A percentile compares a stretch with the other conserved stretches of the same genome.
Conservation (phyloP, 495 filamentous ascomycete species). For the Parathielavia appendiculata region DNA sequence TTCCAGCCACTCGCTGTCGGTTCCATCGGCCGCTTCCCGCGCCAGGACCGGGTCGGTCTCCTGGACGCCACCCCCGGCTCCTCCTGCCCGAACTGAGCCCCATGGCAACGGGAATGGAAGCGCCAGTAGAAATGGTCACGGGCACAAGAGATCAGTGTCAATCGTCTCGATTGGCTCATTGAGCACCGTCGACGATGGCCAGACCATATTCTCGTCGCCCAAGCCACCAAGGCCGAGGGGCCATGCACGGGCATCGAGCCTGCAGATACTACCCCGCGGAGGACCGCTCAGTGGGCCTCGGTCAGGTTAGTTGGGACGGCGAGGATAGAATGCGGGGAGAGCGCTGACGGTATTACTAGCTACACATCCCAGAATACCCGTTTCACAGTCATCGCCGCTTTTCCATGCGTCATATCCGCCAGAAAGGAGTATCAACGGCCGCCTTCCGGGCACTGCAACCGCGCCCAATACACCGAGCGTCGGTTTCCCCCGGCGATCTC, state of each 20-base stretch:
- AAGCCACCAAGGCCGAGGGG: slow-evolving; percentile 53
- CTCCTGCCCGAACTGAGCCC: neutral
- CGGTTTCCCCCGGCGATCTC: slow-evolving; percentile 22
- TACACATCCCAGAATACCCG: slow-evolving; percentile 36
- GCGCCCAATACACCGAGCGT: slow-evolving; percentile 40
- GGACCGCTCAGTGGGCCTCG: slow-evolving; percentile 29
- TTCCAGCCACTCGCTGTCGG: slow-evolving; percentile 54
- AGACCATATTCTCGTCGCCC: slow-evolving; percentile 10
- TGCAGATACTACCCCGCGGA: slow-evolving; percentile 66
- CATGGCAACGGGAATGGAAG: neutral
- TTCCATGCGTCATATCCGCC: slow-evolving; percentile 48
- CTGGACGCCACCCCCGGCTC: slow-evolving; percentile 31
- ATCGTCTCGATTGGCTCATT: slow-evolving; percentile 84
- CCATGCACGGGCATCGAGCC: slow-evolving; percentile 77
- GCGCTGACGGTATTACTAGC: slow-evolving; percentile 26
- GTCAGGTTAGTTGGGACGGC: slow-evolving; percentile 25
- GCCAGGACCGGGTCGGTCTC: slow-evolving; percentile 31
- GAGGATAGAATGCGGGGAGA: neutral
- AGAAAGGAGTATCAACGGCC: slow-evolving; percentile 33
- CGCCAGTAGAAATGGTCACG: slow-evolving; percentile 27
- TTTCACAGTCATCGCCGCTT: slow-evolving; percentile 40
- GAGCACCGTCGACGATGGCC: slow-evolving; percentile 29
- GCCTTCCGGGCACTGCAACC: slow-evolving; percentile 34
- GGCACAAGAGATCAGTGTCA: slow-evolving; percentile 75
- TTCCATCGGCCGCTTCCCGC: slow-evolving; percentile 42